These are phyloP conservation scores for Paramecium octaurelia DNA, from an alignment of 73 alveolate species.

Conservation along the genomic window DNA sequence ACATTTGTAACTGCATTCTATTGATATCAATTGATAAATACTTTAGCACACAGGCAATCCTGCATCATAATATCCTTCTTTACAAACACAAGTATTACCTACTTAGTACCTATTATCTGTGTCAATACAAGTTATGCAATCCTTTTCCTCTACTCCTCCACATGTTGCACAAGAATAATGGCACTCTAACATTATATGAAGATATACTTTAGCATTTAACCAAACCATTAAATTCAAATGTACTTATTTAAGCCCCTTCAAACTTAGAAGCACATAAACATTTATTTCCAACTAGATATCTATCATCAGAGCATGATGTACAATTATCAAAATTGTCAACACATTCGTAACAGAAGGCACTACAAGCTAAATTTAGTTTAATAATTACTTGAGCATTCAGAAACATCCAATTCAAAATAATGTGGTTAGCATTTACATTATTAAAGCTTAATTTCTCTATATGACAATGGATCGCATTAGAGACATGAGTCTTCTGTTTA, in stretches of 20 bases:
- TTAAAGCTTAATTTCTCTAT: neutral
- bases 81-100: neutral
- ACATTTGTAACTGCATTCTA: neutral
- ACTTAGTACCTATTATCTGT: neutral
- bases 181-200: neutral
- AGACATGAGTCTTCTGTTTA: neutral
- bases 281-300: neutral
- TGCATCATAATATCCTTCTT: constrained; percentile 2
- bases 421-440: neutral
- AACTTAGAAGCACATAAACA: neutral
- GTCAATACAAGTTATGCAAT: neutral
- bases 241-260: neutral
- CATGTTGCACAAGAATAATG: neutral
- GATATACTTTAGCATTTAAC: neutral
- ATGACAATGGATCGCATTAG: neutral
- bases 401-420: neutral
- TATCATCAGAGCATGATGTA: neutral
- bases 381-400: neutral
- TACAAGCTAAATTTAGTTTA: neutral
- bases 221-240: neutral
- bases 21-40: neutral
- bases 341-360: neutral
- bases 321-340: neutral
- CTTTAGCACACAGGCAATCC: neutral
- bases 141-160: neutral